Base-by-base conservation (phyloP, 139 green algal species). In the Gonium pectorale region DNA sequence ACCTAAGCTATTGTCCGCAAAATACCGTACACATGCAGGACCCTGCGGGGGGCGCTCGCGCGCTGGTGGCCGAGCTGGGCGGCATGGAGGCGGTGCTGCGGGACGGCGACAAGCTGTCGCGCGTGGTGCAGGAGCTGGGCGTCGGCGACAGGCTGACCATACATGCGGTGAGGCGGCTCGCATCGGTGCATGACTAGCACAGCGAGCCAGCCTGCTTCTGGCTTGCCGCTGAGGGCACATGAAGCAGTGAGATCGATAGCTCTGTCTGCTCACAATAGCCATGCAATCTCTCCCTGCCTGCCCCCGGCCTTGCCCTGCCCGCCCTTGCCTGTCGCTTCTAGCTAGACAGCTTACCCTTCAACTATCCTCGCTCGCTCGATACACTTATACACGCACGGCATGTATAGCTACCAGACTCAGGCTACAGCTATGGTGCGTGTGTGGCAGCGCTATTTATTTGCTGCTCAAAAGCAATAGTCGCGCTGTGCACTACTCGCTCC, bases 41-140 rank as follows among this genome's bases (percentile, higher is more conserved):
- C 69, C 69, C 69, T 2, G 8, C 44, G 2, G 44, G 44, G 1
- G 43, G 13, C 13, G 33, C 73, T 11, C 52, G 73, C 3, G 54
- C 52, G 5, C 54, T 81, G 54, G 73, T 69, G 21, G 33, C 38
- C 26, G 31, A 81, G 54, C 27, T 70, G 26, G 73, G 54, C 54
- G 73, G 73, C 37, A 17, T 81, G 5, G 73, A 81, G 4, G 52
- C 73, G 26, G 73, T 81, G 22, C 5, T 81, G 37, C 54, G 9
- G 2, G 54, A 69, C 7, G 38, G 22, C 0, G 54, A n/a, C 38
- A 81, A 81, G 54, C 27, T 81, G 73, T 1, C 26, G 5, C 7
- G 2, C 1, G 73, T 81, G 54, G 43, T 49, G 73, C 54, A 51
- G 54, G 29, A 81, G 54, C 54, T 81, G 54, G 73, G 54, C 54